phyloP scores from a whole-genome alignment of 2,329 filamentous ascomycete genomes.

The Claviceps humidiphila region DNA sequence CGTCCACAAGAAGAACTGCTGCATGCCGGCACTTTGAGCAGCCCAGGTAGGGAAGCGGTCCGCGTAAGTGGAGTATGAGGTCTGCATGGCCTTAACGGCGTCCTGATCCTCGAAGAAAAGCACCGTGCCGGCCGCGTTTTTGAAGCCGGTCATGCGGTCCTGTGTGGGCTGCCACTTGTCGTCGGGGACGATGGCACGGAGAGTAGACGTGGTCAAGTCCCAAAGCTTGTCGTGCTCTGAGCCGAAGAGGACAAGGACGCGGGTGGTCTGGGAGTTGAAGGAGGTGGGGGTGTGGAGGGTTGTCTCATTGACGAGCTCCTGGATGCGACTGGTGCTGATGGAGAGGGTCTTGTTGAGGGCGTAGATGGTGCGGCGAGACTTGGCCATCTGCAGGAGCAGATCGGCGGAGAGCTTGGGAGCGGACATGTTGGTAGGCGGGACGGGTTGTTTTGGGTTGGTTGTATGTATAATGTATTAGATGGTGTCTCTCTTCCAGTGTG shows the following conservation, averaged over 20 bases:
- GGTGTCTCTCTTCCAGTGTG: too few relatives aligned
- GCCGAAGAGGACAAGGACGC: constrained; percentile 65
- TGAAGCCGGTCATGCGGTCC: constrained; percentile 41
- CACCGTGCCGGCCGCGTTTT: constrained; percentile 63
- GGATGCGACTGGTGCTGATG: constrained; percentile 37
- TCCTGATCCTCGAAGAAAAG: constrained; percentile 77
- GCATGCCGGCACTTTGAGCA: constrained; percentile 64
- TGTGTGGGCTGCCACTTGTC: constrained; percentile 45
- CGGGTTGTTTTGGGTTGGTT: too few relatives aligned
- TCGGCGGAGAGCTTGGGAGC: constrained; percentile 30
- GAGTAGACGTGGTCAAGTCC: constrained; percentile 50
- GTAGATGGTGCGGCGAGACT: constrained; percentile 58
- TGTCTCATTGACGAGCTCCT: constrained; percentile 50
- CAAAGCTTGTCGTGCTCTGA: constrained; percentile 80
- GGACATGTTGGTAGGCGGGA: constrained; percentile 18
- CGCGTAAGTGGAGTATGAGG: constrained; percentile 58
- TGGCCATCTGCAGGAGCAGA: constrained; percentile 49
- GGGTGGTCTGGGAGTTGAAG: constrained; percentile 82
- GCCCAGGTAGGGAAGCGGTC: constrained; percentile 71
- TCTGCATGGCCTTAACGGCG: constrained; percentile 51
- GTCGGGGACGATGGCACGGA: constrained; percentile 44
- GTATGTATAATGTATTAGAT: background rate
- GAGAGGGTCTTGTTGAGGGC: constrained; percentile 49
- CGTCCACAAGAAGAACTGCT: constrained; percentile 67
- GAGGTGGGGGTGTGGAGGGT: constrained; percentile 60